Conservation (phyloP, 495 filamentous ascomycete genomes). For the Chaetomium fimeti region DNA sequence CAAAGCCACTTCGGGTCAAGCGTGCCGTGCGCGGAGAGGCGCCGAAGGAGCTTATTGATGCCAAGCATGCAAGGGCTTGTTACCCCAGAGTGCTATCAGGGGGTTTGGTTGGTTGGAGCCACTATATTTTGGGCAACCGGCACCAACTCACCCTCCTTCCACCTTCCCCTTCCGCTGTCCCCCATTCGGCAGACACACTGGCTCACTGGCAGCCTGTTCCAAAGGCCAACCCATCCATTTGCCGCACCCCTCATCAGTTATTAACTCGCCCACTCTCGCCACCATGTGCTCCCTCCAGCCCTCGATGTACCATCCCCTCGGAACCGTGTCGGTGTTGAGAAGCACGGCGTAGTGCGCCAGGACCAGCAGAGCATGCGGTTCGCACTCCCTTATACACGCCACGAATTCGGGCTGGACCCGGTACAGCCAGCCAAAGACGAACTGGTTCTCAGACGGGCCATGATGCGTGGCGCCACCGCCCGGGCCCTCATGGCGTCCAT, state of each 20-base stretch:
- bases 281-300: conserved; percentile 13
- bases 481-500: not conserved
- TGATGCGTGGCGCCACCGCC: not conserved
- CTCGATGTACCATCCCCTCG: not conserved
- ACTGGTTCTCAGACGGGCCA: conserved; percentile 7
- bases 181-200: not conserved
- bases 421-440: conserved; percentile 15
- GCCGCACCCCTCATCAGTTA: not conserved
- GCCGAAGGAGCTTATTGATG: not conserved
- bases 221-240: conserved; percentile 6
- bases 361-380: conserved; percentile 4
- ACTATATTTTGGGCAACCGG: not conserved
- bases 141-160: not conserved
- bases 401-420: not conserved
- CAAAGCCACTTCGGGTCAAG: not conserved
- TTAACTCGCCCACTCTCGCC: not conserved
- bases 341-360: conserved; percentile 13
- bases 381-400: not conserved
- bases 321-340: not conserved
- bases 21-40: not conserved
- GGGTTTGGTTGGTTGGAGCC: not conserved
- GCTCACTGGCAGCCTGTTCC: not conserved
- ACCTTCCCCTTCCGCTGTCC: not conserved
- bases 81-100: not conserved
- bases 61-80: conserved; percentile 10